Percentiles rank a stretch among this genome's conserved stretches.
Conservation (phyloP, 371 early-diverging fungal genomes). For the Rhizopus sp. region DNA sequence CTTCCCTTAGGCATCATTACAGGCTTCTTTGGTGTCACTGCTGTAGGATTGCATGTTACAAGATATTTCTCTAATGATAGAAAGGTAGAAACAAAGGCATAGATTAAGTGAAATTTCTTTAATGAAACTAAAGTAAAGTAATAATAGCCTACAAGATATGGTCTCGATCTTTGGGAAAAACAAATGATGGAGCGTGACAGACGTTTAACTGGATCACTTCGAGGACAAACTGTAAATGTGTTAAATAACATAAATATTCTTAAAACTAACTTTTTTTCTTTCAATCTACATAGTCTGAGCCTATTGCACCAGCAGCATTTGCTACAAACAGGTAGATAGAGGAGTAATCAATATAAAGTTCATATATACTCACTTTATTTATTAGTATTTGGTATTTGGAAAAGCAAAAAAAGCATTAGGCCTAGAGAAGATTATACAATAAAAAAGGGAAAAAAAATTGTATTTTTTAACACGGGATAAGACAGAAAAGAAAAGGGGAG, state of each 20-base stretch:
- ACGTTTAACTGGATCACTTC: conserved; percentile 50
- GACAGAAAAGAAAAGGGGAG: background rate
- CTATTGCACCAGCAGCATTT: conserved; percentile 46
- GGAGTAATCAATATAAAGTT: background rate
- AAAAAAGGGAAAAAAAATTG: background rate
- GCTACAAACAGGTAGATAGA: conserved; percentile 43
- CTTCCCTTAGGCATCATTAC: conserved; percentile 52
- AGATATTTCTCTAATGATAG: conserved; percentile 46
- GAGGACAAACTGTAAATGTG: conserved; percentile 50
- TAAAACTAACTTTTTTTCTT: conserved; percentile 4
- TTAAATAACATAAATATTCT: background rate
- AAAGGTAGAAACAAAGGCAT: conserved; percentile 30
- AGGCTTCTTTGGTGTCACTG: conserved; percentile 41
- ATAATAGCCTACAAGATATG: conserved; percentile 24
- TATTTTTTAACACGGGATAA: background rate
- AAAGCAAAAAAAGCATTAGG: conserved; percentile 39
- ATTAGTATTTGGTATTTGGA: conserved; percentile 54
- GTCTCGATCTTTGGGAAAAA: conserved; percentile 48
- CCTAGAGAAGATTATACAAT: background rate
- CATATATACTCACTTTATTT: background rate
- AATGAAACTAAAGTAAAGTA: background rate
- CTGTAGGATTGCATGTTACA: conserved; percentile 37
- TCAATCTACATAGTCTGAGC: conserved; percentile 26
- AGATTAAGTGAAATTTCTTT: background rate
- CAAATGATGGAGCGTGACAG: conserved; percentile 62